Evolutionary conservation across 116 monocot genomes (phyloP), one percentile per base, ranked within the genome.

Genomic region (Thalassia testudinum): DNA sequence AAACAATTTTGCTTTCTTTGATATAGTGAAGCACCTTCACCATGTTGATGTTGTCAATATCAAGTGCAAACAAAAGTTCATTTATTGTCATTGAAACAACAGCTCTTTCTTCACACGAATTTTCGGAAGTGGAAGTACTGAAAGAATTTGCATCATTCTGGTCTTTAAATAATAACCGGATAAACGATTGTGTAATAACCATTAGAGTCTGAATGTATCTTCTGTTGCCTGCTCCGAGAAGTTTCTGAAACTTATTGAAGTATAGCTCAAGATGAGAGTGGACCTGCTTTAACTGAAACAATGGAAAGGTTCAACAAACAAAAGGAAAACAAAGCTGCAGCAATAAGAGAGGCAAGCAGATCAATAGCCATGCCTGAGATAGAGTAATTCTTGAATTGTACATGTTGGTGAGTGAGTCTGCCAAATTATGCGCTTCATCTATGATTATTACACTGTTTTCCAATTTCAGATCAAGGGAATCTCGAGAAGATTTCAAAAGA

Each of bases 41-140:
- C 40, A 97, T 74, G 54, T 97, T 97, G 60, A 97, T 85, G 73
- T 97, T 97, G 67, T 97, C 97, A 64, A 97, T 89, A 62, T 89
- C 77, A 52, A 97, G 82, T 44, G 89, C 73, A 66, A 97, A 97
- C 55, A 85, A 54, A 56, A 97, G 85, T 42, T 97, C 89, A 72
- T 97, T 97, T 61, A 97, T 85, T n/a, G 81, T 79, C 79, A 88
- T 74, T 13, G 83, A 77, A 16, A 22, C 8, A 37, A 72, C 69
- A 38, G 18, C 52, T 52, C n/a, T n/a, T 29, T 62, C 49, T 49
- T 43, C 54, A 52, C 43, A 30, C 1, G 12, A 12, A 22, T 43
- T 40, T 47, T 65, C 53, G 43, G 21, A 16, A 49, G n/a, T 27
- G 21, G 24, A 43, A 27, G 60, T 53, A 53, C 14, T 60, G 50